Evolutionary conservation across 2,329 filamentous ascomycete species (phyloP).

Genomic region (Parafenestella ontariensis): DNA sequence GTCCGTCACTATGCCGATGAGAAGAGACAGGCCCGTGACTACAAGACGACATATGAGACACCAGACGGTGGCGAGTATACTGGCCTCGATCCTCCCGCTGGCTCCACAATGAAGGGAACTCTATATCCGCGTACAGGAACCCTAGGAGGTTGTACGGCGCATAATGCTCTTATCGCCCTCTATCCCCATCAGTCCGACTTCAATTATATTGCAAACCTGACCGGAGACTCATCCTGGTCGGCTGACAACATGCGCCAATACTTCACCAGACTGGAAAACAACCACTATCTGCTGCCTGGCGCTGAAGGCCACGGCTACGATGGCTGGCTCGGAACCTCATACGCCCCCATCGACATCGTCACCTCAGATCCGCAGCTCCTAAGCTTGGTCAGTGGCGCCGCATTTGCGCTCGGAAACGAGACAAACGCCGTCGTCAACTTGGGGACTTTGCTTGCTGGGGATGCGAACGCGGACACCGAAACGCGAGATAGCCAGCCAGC

Average conservation of each 20-base stretch:
- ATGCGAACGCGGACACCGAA: conserved; percentile 59
- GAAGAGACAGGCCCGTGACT: conserved; percentile 61
- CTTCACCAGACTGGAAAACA: conserved; percentile 63
- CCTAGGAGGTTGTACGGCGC: conserved; percentile 66
- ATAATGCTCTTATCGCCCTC: conserved; percentile 68
- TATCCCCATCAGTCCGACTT: conserved; percentile 68
- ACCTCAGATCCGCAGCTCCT: conserved; percentile 62
- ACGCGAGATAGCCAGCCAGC: conserved; percentile 56
- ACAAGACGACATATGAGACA: conserved; percentile 64
- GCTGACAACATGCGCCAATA: conserved; percentile 66
- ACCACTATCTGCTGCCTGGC: conserved; percentile 57
- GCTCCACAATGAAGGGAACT: conserved; percentile 60
- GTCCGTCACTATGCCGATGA: conserved; percentile 67
- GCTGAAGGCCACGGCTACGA: conserved; percentile 61
- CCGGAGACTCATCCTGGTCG: conserved; percentile 67
- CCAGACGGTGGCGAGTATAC: conserved; percentile 50
- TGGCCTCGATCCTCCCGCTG: conserved; percentile 61
- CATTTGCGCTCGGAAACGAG: conserved; percentile 58
- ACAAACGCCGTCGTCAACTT: conserved; percentile 45
- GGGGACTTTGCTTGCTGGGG: conserved; percentile 51
- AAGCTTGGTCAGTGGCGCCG: conserved; percentile 59
- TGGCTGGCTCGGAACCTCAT: conserved; percentile 64
- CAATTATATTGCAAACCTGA: conserved; percentile 63
- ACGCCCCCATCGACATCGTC: conserved; percentile 60
- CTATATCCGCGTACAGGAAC: conserved; percentile 65